Evolutionary conservation across 2,329 filamentous ascomycete species (phyloP).

Genomic region (Paraconiothyrium brasiliense): DNA sequence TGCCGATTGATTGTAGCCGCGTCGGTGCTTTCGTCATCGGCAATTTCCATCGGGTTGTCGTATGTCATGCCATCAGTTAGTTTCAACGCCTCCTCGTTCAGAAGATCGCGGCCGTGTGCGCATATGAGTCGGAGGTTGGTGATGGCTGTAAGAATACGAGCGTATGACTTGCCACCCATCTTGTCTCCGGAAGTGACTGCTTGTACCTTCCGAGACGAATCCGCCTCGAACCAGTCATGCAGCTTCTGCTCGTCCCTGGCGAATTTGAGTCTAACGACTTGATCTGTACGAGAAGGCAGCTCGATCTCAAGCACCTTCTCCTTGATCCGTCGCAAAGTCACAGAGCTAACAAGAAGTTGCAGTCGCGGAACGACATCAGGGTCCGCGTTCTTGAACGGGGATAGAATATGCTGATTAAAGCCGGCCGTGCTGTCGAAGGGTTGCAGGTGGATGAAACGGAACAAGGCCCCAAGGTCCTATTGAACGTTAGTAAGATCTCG

Average conservation of each 20-base stretch:
- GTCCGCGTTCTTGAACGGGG: constrained; percentile 87
- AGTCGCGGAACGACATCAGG: constrained; percentile 84
- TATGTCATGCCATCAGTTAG: constrained; percentile 82
- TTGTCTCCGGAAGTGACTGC: constrained; percentile 73
- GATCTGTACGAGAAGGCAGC: constrained; percentile 77
- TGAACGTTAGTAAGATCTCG: constrained; percentile 10
- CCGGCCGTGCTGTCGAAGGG: constrained; percentile 82
- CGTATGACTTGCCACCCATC: constrained; percentile 86
- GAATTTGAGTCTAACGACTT: constrained; percentile 78
- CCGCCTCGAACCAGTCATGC: constrained; percentile 85
- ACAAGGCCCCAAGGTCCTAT: constrained; percentile 80
- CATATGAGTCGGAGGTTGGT: constrained; percentile 88
- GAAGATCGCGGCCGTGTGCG: constrained; percentile 90
- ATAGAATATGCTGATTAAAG: constrained; percentile 82
- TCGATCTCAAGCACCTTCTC: constrained; percentile 75
- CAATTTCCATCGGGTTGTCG: constrained; percentile 87
- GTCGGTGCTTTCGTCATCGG: constrained; percentile 74
- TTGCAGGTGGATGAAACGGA: constrained; percentile 83
- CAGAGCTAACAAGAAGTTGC: constrained; percentile 89
- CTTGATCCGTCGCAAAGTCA: constrained; percentile 90
- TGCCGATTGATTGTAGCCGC: constrained; percentile 69
- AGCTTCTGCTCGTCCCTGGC: constrained; percentile 76
- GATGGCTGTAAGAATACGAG: constrained; percentile 91
- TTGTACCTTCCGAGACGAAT: constrained; percentile 81
- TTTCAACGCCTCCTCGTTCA: constrained; percentile 83